phyloP scores from a whole-genome alignment of 1,284 basidiomycete genomes.

The Leccinum fuscescens region DNA sequence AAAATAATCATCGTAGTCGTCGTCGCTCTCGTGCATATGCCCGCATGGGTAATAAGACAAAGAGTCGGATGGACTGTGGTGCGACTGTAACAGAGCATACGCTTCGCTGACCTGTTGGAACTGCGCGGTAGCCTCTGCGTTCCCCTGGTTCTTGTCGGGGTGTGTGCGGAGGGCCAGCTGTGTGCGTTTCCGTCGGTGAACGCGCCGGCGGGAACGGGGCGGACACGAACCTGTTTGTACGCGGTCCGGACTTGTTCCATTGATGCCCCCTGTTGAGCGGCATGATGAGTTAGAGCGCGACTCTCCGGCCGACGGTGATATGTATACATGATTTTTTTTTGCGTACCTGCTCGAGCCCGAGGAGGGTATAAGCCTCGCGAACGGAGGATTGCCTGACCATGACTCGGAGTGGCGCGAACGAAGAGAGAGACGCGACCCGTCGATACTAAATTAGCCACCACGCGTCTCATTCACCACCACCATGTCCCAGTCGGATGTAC shows the following conservation, averaged over 20 bases:
- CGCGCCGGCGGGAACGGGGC: neutral
- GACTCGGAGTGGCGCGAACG: constrained; percentile 13
- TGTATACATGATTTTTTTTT: neutral
- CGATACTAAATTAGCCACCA: constrained; percentile 13
- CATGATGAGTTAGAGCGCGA: constrained; percentile 6
- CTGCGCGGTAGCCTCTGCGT: constrained; percentile 60
- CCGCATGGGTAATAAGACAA: constrained; percentile 20
- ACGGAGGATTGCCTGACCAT: constrained; percentile 42
- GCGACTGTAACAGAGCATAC: constrained; percentile 57
- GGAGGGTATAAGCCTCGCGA: constrained; percentile 50
- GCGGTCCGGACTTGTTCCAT: constrained; percentile 61
- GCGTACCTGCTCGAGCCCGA: constrained; percentile 59
- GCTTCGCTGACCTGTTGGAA: constrained; percentile 70
- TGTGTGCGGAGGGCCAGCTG: constrained; percentile 66
- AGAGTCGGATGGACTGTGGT: constrained; percentile 41
- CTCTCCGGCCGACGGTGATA: neutral
- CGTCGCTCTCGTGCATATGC: constrained; percentile 19
- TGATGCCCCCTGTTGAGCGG: constrained; percentile 46
- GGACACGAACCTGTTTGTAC: constrained; percentile 58
- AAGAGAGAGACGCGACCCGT: constrained; percentile 30
- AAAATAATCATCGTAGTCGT: constrained; percentile 32
- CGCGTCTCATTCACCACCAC: constrained; percentile 9
- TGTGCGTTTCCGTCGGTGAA: constrained; percentile 5
- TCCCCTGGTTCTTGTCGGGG: constrained; percentile 70
- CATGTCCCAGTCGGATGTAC: constrained; percentile 18